These are phyloP conservation scores for Quercus parvula DNA, from an alignment of 306 rosid genomes.

Conservation along the genomic window DNA sequence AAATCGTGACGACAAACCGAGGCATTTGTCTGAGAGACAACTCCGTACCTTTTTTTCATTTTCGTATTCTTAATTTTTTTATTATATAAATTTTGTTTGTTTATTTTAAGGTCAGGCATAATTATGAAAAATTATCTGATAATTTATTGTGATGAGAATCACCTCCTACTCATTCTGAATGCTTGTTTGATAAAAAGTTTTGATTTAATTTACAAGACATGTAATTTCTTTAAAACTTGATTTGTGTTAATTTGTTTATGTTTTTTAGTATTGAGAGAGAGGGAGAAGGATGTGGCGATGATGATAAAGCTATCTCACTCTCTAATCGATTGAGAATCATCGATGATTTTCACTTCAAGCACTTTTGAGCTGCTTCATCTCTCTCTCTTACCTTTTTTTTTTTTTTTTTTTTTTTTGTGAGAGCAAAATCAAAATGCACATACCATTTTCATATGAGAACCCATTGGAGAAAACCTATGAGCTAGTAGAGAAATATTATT, in stretches of 20 bases:
- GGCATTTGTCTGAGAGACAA: conserved; percentile 92
- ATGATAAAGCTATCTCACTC: conserved; percentile 30
- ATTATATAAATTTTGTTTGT: not conserved
- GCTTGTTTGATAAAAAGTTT: conserved; percentile 13
- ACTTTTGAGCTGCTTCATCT: conserved; percentile 68
- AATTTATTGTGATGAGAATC: conserved; percentile 33
- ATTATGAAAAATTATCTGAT: conserved; percentile 45
- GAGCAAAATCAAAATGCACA: not conserved
- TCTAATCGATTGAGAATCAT: conserved; percentile 23
- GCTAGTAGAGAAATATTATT: no score
- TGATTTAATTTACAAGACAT: no score
- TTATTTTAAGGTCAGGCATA: conserved; percentile 25
- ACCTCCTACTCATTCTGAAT: conserved; percentile 95
- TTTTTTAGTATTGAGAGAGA: not conserved
- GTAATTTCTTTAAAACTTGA: not conserved
- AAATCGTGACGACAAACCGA: conserved; percentile 71
- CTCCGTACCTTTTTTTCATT: not conserved
- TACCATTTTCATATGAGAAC: not conserved
- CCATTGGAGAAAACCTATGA: no score
- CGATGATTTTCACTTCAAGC: conserved; percentile 73
- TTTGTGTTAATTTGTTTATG: not conserved
- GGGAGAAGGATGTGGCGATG: conserved; percentile 39
- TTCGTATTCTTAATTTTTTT: not conserved
- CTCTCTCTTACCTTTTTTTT: not conserved
- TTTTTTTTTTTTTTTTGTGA: no score